Evolutionary conservation across 129 eudicot genomes (phyloP).

Genomic region (Chrysanthemum makinoi): DNA sequence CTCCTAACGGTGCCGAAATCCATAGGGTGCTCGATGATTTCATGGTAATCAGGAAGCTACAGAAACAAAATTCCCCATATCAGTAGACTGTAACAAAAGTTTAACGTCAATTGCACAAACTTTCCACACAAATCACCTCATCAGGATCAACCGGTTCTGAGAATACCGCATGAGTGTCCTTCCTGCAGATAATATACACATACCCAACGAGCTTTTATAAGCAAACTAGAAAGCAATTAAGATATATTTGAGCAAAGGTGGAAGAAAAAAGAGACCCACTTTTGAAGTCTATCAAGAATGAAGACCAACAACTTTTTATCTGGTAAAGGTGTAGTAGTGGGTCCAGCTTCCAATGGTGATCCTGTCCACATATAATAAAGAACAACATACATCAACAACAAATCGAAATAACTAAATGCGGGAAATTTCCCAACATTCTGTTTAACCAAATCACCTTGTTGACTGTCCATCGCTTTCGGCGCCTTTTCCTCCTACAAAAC

Average conservation of each 20-base stretch:
- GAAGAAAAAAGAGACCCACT: conserved; percentile 54
- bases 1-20: conserved; percentile 85
- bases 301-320: conserved; percentile 89
- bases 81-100: conserved; percentile 25
- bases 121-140: conserved; percentile 52
- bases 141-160: conserved; percentile 88
- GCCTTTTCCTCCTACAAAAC: conserved; percentile 74
- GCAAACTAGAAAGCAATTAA: conserved; percentile 23
- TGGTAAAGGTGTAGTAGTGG: conserved; percentile 89
- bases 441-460: conserved; percentile 41
- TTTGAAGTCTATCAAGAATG: conserved; percentile 97
- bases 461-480: conserved; percentile 72
- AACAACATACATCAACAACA: conserved; percentile 29
- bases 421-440: conserved; percentile 30
- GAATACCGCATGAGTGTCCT: conserved; percentile 90
- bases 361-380: conserved; percentile 60
- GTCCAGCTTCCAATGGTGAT: conserved; percentile 78
- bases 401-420: conserved; percentile 26
- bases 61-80: conserved; percentile 31
- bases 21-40: conserved; percentile 81
- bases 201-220: conserved; percentile 11
- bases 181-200: conserved; percentile 50
- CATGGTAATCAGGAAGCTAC: conserved; percentile 93
- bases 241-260: conserved; percentile 26
- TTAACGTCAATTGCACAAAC: conserved; percentile 15